Evolutionary conservation across 73 alveolate species (phyloP).

Genomic region (Paramecium sexaurelia): DNA sequence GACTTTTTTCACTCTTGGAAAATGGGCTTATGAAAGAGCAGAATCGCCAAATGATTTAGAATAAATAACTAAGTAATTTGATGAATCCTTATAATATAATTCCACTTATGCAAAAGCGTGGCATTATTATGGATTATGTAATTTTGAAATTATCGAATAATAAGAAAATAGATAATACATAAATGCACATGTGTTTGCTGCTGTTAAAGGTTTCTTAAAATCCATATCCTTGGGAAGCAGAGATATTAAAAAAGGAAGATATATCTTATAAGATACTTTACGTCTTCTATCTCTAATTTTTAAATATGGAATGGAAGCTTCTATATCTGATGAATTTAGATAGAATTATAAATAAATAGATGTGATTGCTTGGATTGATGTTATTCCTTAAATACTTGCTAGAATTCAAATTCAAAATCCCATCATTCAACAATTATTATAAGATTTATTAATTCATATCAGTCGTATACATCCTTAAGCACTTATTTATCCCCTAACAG

Average conservation of each 20-base stretch:
- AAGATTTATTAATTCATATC: conserved; percentile 85
- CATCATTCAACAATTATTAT: conserved; percentile 76
- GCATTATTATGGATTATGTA: conserved; percentile 64
- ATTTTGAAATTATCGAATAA: conserved; percentile 66
- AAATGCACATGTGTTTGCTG: conserved; percentile 81
- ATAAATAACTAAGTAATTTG: conserved; percentile 57
- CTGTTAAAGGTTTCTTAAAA: conserved; percentile 91
- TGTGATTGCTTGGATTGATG: conserved; percentile 94
- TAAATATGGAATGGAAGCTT: conserved; percentile 90
- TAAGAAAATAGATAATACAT: conserved; percentile 59
- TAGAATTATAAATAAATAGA: conserved; percentile 85
- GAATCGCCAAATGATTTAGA: conserved; percentile 53
- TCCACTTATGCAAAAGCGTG: conserved; percentile 64
- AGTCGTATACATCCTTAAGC: conserved; percentile 93
- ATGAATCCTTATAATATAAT: conserved; percentile 65
- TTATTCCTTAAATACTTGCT: conserved; percentile 96
- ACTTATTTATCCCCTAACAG: conserved; percentile 92
- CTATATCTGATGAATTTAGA: conserved; percentile 83
- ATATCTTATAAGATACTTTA: conserved; percentile 86
- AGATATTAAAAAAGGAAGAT: conserved; percentile 76
- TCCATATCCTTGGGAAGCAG: conserved; percentile 83
- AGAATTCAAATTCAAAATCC: conserved; percentile 91
- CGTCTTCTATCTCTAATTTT: conserved; percentile 90
- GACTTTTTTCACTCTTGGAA: conserved; percentile 66
- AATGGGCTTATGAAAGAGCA: conserved; percentile 67